Base-by-base conservation (phyloP, 2,329 filamentous ascomycete genomes). In the Diaporthe caulivora region DNA sequence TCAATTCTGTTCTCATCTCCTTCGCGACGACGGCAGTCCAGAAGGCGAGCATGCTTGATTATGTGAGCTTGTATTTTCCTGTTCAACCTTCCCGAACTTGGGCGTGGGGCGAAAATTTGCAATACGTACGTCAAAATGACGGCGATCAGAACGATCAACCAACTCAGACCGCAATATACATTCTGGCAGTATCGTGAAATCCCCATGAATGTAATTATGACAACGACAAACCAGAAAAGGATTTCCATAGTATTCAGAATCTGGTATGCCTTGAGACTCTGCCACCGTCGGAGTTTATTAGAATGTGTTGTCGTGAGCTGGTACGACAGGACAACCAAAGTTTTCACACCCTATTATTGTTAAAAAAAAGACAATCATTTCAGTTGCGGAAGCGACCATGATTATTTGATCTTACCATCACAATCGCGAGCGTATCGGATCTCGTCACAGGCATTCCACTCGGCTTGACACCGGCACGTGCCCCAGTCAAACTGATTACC, bases 401-500 rank as follows among this genome's bases (percentile, higher is more conserved):
- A n/a, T 44, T 2, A 6, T 21, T 1, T 1, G 24, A 21, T 17
- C 17, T 31, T 9, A 62, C 58, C 58, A 62, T 62, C 4, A 62
- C 58, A 21, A 62, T 62, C 10, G 24, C 58, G 24, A 62, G 58
- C 17, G 58, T 62, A 31, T 62, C 58, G 58, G 58, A 62, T 62
- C 58, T 62, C 31, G 58, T 62, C 3, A 62, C 58, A 62, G 58
- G 58, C 58, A 62, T 62, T 6, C 3, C 8, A 21, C 17, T 31
- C 31, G 58, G 58, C 10, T 62, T 62, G 24, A 62, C 17, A 10
- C 24, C 40, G 58, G 47, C 37, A n/a, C 58, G 40, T 62, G 58
- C 58, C 2, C 58, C 58, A 15, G 58, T 62, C 17, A 62, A 24
- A 40, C 24, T 62, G 40, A 47, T 62, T 24, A 62, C 26, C 24